These are phyloP conservation scores for Botrytis hyacinthi DNA, from an alignment of 2,329 filamentous ascomycete species.

Conservation along the genomic window DNA sequence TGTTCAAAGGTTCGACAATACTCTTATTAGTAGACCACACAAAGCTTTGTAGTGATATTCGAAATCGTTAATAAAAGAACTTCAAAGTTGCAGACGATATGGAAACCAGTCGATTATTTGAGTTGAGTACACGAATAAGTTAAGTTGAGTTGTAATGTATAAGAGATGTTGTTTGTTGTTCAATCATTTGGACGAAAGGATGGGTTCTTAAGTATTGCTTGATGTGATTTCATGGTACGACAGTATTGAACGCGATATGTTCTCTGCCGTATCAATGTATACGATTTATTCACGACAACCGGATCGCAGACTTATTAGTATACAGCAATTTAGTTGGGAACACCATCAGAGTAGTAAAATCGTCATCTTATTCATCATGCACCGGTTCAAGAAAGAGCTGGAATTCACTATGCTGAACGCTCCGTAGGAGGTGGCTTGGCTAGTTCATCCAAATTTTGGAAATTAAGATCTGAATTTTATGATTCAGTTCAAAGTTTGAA, in stretches of 20 bases:
- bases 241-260: background rate
- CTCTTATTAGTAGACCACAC: background rate
- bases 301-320: background rate
- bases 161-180: background rate
- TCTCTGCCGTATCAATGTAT: background rate
- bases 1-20: background rate
- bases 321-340: background rate
- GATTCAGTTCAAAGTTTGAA: background rate
- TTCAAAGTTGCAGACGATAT: no score
- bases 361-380: background rate
- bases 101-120: background rate
- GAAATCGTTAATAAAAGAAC: background rate
- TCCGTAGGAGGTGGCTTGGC: background rate
- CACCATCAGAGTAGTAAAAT: no score
- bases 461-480: background rate
- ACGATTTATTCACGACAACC: no score
- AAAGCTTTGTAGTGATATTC: rapidly evolving
- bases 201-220: background rate
- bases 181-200: no score
- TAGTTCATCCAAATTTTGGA: background rate
- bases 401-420: background rate
- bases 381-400: background rate
- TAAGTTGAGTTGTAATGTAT: background rate
- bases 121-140: background rate
- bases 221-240: no score